Evolutionary conservation across 169 alveolate genomes (phyloP).

Genomic region (Plasmodium gonderi): DNA sequence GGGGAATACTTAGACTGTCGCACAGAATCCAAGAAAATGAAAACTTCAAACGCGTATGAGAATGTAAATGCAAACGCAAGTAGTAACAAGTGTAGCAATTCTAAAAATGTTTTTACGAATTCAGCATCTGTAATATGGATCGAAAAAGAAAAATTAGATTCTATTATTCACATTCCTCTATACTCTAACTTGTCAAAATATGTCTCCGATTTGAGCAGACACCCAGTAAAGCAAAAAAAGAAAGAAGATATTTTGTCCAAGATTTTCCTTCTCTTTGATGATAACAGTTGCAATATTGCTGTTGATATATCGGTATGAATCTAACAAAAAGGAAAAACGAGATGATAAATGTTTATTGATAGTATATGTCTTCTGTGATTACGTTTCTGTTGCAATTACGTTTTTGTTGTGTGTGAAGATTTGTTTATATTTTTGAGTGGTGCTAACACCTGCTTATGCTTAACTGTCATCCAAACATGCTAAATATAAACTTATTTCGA

Average conservation of each 20-base stretch:
- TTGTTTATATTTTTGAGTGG: no score
- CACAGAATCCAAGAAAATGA: not conserved
- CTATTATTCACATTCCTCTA: slow-evolving; percentile 40
- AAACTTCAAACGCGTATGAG: not conserved
- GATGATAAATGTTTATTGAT: no score
- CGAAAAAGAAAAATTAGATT: slow-evolving; percentile 62
- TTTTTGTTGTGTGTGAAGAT: no score
- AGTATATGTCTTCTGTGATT: no score
- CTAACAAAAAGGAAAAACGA: not conserved
- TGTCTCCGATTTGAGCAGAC: slow-evolving; percentile 23
- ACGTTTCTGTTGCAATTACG: no score
- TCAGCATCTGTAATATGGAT: slow-evolving; percentile 62
- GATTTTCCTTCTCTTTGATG: slow-evolving; percentile 60
- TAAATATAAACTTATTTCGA: not conserved
- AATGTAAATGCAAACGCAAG: not conserved
- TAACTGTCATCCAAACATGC: not conserved
- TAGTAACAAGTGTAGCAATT: not conserved
- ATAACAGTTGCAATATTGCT: slow-evolving; percentile 57
- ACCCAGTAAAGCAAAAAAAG: slow-evolving; percentile 27
- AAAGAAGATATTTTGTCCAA: not conserved
- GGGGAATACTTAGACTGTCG: not conserved
- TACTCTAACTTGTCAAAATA: slow-evolving; percentile 40
- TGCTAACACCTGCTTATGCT: no score
- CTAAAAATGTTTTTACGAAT: slow-evolving; percentile 1
- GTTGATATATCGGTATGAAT: slow-evolving; percentile 53